Percentiles rank a stretch among this genome's conserved stretches.
Conservation (phyloP, 257 asterid genomes). For the Petunia secreta region DNA sequence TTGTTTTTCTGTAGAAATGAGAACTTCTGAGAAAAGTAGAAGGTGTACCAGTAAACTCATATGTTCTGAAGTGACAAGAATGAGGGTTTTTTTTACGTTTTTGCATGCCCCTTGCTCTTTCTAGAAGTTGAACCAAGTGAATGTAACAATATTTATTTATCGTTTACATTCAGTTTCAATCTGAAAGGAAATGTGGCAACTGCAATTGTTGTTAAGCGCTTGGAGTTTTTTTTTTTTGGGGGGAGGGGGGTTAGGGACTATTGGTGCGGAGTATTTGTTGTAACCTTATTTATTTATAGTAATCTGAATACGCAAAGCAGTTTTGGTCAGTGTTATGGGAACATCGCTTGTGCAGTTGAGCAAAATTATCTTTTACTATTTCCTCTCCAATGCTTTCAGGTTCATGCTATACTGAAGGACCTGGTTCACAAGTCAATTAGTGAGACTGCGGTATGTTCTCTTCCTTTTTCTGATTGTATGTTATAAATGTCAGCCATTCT, state of each 20-base stretch:
- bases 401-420: slow-evolving; percentile 87
- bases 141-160: not conserved
- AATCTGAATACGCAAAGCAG: not conserved
- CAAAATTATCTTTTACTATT: slow-evolving; percentile 1
- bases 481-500: not conserved
- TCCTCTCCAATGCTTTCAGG: slow-evolving; percentile 49
- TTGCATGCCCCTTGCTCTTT: not conserved
- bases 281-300: not conserved
- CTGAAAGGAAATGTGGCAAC: not conserved
- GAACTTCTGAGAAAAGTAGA: no score
- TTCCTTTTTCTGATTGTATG: not conserved
- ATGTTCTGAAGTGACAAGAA: not conserved
- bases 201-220: not conserved
- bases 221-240: not conserved
- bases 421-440: slow-evolving; percentile 86
- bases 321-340: not conserved
- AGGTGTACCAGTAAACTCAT: no score
- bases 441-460: slow-evolving; percentile 72
- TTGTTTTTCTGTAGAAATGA: no score
- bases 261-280: not conserved
- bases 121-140: not conserved
- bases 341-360: slow-evolving; percentile 8
- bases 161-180: not conserved
- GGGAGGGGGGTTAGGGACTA: not conserved
- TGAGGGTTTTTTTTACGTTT: not conserved